These are phyloP conservation scores for Penicillium chermesinum DNA, from an alignment of 495 filamentous ascomycete species.

Conservation along the genomic window DNA sequence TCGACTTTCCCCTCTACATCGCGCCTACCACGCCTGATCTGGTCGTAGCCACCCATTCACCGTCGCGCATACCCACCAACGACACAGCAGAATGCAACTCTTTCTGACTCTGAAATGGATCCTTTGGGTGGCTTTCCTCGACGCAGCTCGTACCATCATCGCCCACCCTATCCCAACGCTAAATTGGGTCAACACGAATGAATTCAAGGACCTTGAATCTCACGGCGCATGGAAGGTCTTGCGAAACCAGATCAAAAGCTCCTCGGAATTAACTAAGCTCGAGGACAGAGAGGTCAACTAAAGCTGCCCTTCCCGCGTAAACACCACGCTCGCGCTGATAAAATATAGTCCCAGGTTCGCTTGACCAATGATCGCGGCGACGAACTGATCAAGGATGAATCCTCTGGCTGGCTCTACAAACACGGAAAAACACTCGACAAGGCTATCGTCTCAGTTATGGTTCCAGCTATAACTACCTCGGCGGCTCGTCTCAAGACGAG, in stretches of 20 bases:
- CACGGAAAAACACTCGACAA: background rate
- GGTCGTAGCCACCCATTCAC: no score
- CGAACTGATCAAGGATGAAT: background rate
- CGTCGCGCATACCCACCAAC: no score
- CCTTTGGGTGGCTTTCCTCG: constrained; percentile 10
- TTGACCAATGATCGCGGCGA: background rate
- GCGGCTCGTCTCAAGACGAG: background rate
- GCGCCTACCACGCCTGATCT: no score
- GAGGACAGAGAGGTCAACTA: no score
- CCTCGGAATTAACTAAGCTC: no score
- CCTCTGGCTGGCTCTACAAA: background rate
- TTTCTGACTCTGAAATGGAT: background rate
- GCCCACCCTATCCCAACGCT: constrained; percentile 13
- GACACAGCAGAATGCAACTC: constrained; percentile 1
- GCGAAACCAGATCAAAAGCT: no score
- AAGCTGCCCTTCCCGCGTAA: no score
- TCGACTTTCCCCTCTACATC: no score
- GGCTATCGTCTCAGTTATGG: background rate
- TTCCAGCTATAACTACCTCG: no score
- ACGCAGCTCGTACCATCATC: constrained; percentile 5
- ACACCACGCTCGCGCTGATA: background rate
- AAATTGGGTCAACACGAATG: constrained; percentile 8
- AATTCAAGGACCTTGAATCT: constrained; percentile 1
- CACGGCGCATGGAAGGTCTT: constrained; percentile 8
- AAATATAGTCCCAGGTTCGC: constrained; percentile 3